These are phyloP conservation scores for Aotearoamyces nothofagi DNA, from an alignment of 2,329 filamentous ascomycete species.

Conservation along the genomic window DNA sequence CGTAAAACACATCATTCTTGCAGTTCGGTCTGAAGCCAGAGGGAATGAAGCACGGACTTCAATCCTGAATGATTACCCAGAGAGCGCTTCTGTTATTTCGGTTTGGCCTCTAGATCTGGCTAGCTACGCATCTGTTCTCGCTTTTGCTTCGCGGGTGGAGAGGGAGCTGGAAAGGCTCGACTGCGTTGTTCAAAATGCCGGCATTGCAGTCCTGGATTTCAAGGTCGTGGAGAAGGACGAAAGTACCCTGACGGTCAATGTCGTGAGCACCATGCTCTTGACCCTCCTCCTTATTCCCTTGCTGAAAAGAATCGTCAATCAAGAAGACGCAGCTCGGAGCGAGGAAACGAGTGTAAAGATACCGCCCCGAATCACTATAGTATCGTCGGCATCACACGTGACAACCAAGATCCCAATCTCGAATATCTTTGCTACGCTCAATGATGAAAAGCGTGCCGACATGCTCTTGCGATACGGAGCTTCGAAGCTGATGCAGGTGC, in stretches of 20 bases:
- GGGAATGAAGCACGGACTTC: too few relatives aligned
- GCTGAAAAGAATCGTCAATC: too few relatives aligned
- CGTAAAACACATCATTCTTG: constrained; percentile 22
- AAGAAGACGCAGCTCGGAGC: too few relatives aligned
- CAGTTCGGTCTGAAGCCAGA: constrained; percentile 21
- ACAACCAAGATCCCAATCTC: too few relatives aligned
- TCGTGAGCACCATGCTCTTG: constrained; percentile 18
- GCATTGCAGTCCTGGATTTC: constrained; percentile 5
- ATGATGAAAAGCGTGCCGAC: too few relatives aligned
- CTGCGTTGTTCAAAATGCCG: constrained; percentile 24
- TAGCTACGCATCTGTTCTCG: constrained; percentile 28
- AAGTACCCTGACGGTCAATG: constrained; percentile 17
- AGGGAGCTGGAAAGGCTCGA: constrained; percentile 26
- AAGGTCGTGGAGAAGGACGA: constrained; percentile 11
- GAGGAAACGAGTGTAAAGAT: too few relatives aligned
- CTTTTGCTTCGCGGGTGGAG: constrained; percentile 24
- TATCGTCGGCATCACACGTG: too few relatives aligned
- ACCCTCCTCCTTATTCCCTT: constrained; percentile 16
- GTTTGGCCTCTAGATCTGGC: constrained; percentile 35
- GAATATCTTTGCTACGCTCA: too few relatives aligned
- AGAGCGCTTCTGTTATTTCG: constrained; percentile 18
- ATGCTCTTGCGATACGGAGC: too few relatives aligned
- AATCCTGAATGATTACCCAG: too few relatives aligned
- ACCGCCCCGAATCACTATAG: too few relatives aligned
- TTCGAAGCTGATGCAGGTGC: too few relatives aligned